A percentile compares a stretch with the other conserved stretches of the same genome.
Conservation (phyloP, 805 yeast species). For the Starmerella stellata region DNA sequence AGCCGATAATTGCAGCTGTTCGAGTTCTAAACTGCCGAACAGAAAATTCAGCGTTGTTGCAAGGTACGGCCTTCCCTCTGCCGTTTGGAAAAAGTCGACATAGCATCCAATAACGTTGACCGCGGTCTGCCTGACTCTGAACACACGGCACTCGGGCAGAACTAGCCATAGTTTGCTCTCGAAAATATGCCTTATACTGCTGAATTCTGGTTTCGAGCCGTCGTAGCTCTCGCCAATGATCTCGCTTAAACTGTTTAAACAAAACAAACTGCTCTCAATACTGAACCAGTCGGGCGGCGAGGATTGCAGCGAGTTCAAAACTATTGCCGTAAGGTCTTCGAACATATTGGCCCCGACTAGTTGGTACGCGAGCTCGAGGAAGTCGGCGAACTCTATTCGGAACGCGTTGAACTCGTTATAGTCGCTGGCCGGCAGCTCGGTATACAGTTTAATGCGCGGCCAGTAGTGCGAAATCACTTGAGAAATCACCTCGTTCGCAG, state of each 20-base stretch:
- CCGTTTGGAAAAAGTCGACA: conserved; percentile 38
- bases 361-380: conserved; percentile 54
- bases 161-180: conserved; percentile 19
- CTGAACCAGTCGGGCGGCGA: conserved; percentile 23
- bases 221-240: conserved; percentile 26
- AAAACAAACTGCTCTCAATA: conserved; percentile 44
- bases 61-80: conserved; percentile 30
- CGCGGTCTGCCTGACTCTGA: conserved; percentile 30
- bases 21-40: conserved; percentile 27
- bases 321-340: conserved; percentile 24
- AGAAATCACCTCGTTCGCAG: conserved; percentile 1
- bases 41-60: conserved; percentile 38
- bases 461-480: conserved; percentile 44
- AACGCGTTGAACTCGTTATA: conserved; percentile 48
- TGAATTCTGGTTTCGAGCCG: conserved; percentile 17
- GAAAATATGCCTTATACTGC: conserved; percentile 21
- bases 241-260: conserved; percentile 38
- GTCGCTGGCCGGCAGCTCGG: conserved; percentile 9
- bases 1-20: conserved; percentile 25
- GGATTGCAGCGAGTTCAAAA: conserved; percentile 6
- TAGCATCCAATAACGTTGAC: conserved; percentile 42
- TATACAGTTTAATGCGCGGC: conserved; percentile 36
- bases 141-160: conserved; percentile 16
- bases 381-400: conserved; percentile 58
- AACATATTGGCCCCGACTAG: conserved; percentile 39